A percentile compares a stretch with the other conserved stretches of the same genome.
phyloP scores from a whole-genome alignment of 2,329 filamentous ascomycete species.

The Diplodia corticola region DNA sequence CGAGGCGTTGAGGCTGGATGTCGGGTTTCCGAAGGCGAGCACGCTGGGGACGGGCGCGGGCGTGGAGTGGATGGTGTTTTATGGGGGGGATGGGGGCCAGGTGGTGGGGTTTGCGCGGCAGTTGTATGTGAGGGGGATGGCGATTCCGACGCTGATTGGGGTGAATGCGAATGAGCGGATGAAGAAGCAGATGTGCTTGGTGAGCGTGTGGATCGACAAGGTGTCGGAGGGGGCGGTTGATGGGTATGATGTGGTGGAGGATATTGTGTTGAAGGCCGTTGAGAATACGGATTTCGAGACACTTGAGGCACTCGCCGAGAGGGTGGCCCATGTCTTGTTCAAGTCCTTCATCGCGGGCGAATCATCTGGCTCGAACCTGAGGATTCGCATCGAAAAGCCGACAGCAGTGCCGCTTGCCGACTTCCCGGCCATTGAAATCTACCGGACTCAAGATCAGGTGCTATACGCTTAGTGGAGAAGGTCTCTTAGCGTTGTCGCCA shows the following conservation, averaged over 20 bases:
- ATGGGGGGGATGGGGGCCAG: slow-evolving; percentile 58
- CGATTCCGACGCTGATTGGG: slow-evolving; percentile 68
- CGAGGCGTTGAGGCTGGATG: slow-evolving; percentile 51
- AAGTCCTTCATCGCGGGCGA: slow-evolving; percentile 38
- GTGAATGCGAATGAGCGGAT: slow-evolving; percentile 70
- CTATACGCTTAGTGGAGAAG: neutral
- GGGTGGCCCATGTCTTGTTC: slow-evolving; percentile 44
- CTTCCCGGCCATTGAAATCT: slow-evolving; percentile 66
- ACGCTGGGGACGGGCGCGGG: slow-evolving; percentile 63
- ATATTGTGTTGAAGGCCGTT: slow-evolving; percentile 61
- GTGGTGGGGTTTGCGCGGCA: slow-evolving; percentile 36
- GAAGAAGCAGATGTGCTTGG: slow-evolving; percentile 64
- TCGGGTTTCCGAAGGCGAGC: slow-evolving; percentile 67
- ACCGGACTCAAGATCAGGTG: slow-evolving; percentile 24
- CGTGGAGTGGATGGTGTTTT: slow-evolving; percentile 37
- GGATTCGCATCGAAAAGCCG: slow-evolving; percentile 68
- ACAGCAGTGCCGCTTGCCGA: slow-evolving; percentile 72
- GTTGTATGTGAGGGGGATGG: slow-evolving; percentile 58
- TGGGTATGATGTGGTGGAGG: slow-evolving; percentile 58
- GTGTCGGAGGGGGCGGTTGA: slow-evolving; percentile 49
- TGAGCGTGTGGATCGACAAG: slow-evolving; percentile 63
- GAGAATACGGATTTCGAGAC: slow-evolving; percentile 49
- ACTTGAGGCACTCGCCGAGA: slow-evolving; percentile 47
- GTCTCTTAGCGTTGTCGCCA: too few species aligned
- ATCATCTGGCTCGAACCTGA: slow-evolving; percentile 53